Evolutionary conservation across 306 rosid genomes (phyloP).

Genomic region (Quercus robur): DNA sequence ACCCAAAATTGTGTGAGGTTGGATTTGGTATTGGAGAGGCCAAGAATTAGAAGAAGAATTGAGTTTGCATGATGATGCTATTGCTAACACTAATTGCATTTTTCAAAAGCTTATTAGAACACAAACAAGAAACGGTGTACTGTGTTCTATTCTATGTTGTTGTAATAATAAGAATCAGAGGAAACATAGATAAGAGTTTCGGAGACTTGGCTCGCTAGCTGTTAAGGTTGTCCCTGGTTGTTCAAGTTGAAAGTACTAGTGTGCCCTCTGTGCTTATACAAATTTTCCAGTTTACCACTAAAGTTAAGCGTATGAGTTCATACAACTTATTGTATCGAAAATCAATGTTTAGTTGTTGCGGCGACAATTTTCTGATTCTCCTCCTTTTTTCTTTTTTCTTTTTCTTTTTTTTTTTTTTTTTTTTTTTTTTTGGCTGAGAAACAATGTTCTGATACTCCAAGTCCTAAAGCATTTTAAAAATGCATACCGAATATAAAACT

Average conservation of each 20-base stretch:
- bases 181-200: conserved; percentile 24
- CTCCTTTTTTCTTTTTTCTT: too few species aligned
- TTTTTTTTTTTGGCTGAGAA: too few species aligned
- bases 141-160: neutral
- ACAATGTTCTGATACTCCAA: too few species aligned
- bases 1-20: conserved; percentile 28
- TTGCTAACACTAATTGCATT: neutral
- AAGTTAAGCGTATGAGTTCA: too few species aligned
- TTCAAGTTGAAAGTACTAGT: neutral
- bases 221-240: neutral
- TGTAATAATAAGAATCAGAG: neutral
- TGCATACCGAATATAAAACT: too few species aligned
- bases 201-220: neutral
- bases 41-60: conserved; percentile 49
- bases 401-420: too few species aligned
- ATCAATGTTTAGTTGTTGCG: too few species aligned
- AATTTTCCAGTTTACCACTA: neutral
- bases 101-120: neutral
- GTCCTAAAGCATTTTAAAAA: too few species aligned
- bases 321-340: too few species aligned
- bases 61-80: conserved; percentile 28
- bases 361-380: too few species aligned
- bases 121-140: neutral
- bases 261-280: neutral
- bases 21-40: conserved; percentile 18